These are phyloP conservation scores for Candida sakaeoensis DNA, from an alignment of 805 yeast genomes.

Conservation along the genomic window DNA sequence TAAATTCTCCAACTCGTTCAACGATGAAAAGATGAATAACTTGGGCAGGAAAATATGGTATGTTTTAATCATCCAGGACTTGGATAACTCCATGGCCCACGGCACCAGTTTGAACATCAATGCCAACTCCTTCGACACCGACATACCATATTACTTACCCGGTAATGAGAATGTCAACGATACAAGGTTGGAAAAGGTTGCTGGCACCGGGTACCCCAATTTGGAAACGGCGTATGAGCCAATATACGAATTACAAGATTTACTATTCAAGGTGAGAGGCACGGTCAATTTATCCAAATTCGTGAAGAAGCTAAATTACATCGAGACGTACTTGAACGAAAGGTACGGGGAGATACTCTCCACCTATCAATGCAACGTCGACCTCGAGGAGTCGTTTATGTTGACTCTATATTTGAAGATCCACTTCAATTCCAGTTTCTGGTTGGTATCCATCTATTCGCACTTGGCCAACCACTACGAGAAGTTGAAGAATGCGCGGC, in stretches of 20 bases:
- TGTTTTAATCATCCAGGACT: constrained; percentile 26
- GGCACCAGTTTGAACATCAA: constrained; percentile 30
- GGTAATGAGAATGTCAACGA: constrained; percentile 35
- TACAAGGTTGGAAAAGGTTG: constrained; percentile 32
- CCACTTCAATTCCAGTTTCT: constrained; percentile 24
- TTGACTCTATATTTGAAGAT: constrained; percentile 16
- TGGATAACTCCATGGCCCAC: constrained; percentile 28
- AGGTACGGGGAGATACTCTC: constrained; percentile 32
- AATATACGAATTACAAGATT: constrained; percentile 23
- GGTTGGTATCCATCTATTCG: constrained; percentile 24
- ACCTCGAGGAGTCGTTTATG: constrained; percentile 8
- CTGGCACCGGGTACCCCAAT: constrained; percentile 26
- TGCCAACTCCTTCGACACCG: constrained; percentile 27
- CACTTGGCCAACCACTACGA: constrained; percentile 42
- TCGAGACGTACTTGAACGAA: constrained; percentile 32
- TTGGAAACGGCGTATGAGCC: constrained; percentile 24
- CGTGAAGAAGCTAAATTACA: constrained; percentile 19
- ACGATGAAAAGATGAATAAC: constrained; percentile 32
- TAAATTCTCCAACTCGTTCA: constrained; percentile 20
- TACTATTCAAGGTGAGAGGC: constrained; percentile 18
- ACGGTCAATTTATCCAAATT: constrained; percentile 19
- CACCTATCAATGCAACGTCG: constrained; percentile 7
- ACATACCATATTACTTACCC: constrained; percentile 27
- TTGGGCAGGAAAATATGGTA: constrained; percentile 62
- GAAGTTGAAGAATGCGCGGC: constrained; percentile 18